Evolutionary conservation across 2,329 filamentous ascomycete genomes (phyloP).

Genomic region (Cladosporium sp.): DNA sequence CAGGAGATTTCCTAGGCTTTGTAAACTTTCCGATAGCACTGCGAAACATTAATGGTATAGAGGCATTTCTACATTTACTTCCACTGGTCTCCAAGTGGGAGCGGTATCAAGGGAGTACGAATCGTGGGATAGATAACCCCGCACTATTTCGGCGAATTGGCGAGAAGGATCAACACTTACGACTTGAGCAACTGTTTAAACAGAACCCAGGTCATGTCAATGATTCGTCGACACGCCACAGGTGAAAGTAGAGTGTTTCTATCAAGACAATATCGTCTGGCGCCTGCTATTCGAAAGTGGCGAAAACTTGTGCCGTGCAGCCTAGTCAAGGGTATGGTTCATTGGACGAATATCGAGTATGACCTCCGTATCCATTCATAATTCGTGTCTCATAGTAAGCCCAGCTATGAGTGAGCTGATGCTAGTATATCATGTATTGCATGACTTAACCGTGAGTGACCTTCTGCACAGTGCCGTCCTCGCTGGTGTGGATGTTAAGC

Average conservation of each 20-base stretch:
- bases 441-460: conserved; percentile 45
- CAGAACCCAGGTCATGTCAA: background rate
- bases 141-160: background rate
- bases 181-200: background rate
- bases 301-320: background rate
- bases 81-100: background rate
- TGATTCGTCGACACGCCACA: background rate
- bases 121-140: too few species aligned
- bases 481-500: conserved; percentile 51
- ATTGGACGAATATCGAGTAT: background rate
- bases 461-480: conserved; percentile 51
- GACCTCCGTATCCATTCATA: background rate
- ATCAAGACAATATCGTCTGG: background rate
- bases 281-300: background rate
- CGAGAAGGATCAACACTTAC: background rate
- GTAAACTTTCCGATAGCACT: background rate
- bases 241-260: background rate
- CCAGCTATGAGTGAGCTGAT: background rate
- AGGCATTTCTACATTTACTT: background rate
- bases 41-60: background rate
- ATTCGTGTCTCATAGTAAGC: background rate
- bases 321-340: background rate
- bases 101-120: background rate
- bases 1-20: background rate
- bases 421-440: background rate